Percentiles rank a stretch among this genome's conserved stretches.
Evolutionary conservation across 441 rosid species (phyloP).

Genomic region (Croton setiger): DNA sequence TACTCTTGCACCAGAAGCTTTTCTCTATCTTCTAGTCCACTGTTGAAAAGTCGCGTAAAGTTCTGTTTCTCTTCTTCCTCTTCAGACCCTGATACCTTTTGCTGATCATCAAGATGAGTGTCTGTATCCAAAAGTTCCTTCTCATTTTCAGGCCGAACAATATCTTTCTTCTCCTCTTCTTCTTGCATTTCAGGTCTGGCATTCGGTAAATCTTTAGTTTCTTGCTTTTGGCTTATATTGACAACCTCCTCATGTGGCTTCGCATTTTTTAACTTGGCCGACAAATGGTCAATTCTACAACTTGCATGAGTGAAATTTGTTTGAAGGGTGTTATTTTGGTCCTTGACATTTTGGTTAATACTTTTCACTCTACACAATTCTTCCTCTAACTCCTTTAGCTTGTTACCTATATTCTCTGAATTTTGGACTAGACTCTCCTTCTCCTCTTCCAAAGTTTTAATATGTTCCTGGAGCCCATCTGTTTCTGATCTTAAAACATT

Average conservation of each 20-base stretch:
- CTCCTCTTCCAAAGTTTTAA: conserved; percentile 56
- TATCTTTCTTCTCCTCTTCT: conserved; percentile 25
- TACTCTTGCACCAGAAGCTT: conserved; percentile 62
- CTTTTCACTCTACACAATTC: conserved; percentile 50
- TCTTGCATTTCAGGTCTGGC: conserved; percentile 20
- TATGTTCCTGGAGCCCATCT: conserved; percentile 46
- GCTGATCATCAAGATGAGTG: conserved; percentile 34
- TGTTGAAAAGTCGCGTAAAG: conserved; percentile 53
- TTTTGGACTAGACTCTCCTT: conserved; percentile 44
- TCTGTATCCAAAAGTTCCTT: conserved; percentile 36
- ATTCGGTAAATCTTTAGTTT: conserved; percentile 20
- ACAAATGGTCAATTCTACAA: conserved; percentile 41
- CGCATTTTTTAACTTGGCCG: conserved; percentile 48
- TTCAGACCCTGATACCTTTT: conserved; percentile 37
- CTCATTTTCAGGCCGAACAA: conserved; percentile 25
- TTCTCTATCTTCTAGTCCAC: conserved; percentile 67
- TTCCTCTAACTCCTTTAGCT: conserved; percentile 51
- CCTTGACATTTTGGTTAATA: conserved; percentile 41
- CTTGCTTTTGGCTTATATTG: conserved; percentile 31
- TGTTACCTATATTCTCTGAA: conserved; percentile 36
- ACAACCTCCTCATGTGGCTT: conserved; percentile 47
- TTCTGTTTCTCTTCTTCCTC: conserved; percentile 45
- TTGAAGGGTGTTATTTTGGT: conserved; percentile 48
- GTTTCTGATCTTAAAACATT: conserved; percentile 53
- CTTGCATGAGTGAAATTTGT: conserved; percentile 52